phyloP scores from a whole-genome alignment of 1,139 yeast genomes.

The Hansenula sp. region DNA sequence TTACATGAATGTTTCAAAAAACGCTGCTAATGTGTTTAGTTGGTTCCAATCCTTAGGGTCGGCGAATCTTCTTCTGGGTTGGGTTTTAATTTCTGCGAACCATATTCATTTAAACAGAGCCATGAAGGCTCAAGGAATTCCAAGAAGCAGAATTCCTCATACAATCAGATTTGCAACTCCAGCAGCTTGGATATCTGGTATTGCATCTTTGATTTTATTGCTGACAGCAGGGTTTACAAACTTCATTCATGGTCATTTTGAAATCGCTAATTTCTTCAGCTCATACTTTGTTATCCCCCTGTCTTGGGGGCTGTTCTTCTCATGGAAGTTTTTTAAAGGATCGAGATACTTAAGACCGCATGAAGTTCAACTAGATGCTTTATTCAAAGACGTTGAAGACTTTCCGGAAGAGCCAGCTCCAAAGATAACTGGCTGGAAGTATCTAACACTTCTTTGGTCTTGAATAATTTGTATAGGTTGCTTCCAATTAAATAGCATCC shows the following conservation, averaged over 20 bases:
- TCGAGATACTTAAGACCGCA: conserved; percentile 24
- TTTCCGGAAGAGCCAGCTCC: conserved; percentile 28
- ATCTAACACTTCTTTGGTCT: not conserved
- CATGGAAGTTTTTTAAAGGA: conserved; percentile 26
- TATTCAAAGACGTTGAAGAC: conserved; percentile 30
- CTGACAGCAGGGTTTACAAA: conserved; percentile 35
- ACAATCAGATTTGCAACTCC: too few relatives aligned
- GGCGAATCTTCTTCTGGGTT: not conserved
- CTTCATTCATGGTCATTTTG: conserved; percentile 32
- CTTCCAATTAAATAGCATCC: too few relatives aligned
- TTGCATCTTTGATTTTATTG: conserved; percentile 21
- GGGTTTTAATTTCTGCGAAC: not conserved
- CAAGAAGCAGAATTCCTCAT: too few relatives aligned
- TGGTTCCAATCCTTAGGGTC: not conserved
- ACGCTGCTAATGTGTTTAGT: not conserved
- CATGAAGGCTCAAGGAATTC: not conserved
- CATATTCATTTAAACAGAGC: not conserved
- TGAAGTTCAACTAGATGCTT: conserved; percentile 28
- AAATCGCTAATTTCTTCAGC: conserved; percentile 30
- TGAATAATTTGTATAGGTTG: not conserved
- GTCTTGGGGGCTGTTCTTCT: conserved; percentile 21
- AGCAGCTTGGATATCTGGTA: conserved; percentile 30
- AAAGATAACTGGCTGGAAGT: not conserved
- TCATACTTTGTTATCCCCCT: conserved; percentile 34
- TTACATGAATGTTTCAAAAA: not conserved